Base-by-base conservation (phyloP, 2,329 filamentous ascomycete genomes). In the Diaporthe australafricana region DNA sequence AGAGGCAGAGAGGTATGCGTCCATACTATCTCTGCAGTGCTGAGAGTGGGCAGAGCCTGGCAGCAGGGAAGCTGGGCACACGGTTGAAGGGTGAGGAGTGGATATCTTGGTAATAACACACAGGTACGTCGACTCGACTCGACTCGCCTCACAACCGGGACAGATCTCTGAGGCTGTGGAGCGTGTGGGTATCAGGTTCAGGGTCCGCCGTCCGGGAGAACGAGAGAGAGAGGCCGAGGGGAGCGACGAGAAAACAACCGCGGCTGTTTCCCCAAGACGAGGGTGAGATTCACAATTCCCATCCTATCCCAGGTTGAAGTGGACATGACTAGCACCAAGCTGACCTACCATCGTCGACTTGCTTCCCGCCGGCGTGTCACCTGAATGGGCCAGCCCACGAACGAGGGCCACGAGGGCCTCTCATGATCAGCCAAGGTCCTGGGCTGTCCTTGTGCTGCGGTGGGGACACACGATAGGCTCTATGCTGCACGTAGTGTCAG, bases 1-100 rank as follows among this genome's bases (percentile, higher is more conserved):
- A n/a, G n/a, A n/a, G n/a, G n/a, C n/a, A n/a, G n/a, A n/a, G 38
- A 12, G 38, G 14, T 35, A 35, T 35, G 32, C 32, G 32, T 9
- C 5, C 32, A 35, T 35, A 35, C 32, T 35, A 35, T 35, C 32
- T 5, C 5, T 35, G 32, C 32, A 35, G 32, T 5, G 32, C 32
- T 5, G 5, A 35, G 55, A 48, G 27, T 38, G 60, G 42, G 40
- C 52, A 50, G 56, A 48, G 70, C 17, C 50, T 20, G 48, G 48
- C 48, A 63, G 66, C 40, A 38, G 55, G 52, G 14, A 40, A 35
- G 52, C 50, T 17, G 35, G 65, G 32, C 38, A 56, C 65, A 40
- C 60, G 35, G 63, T 55, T 63, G 38, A 62, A 50, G 68, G 68
- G 56, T 57, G 55, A 60, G 35, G 35, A 60, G 55, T 60, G 55